Evolutionary conservation across 495 filamentous ascomycete species (phyloP).

Genomic region (Penicillium robsamsonii): DNA sequence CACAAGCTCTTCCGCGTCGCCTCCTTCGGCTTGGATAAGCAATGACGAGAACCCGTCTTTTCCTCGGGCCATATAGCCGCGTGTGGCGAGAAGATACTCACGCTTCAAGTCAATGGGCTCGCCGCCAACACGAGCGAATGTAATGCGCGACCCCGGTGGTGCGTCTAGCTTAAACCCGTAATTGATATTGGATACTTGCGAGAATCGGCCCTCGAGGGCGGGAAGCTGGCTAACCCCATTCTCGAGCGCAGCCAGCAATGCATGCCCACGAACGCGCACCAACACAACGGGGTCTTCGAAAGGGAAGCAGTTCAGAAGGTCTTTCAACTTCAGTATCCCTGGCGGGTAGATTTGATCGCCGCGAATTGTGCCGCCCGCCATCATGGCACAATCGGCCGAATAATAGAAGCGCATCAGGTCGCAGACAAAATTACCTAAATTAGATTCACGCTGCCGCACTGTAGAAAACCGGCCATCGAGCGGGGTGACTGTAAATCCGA

Average conservation of each 20-base stretch:
- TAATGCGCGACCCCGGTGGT: slow-evolving; percentile 59
- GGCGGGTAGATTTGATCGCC: slow-evolving; percentile 87
- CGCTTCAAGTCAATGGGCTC: slow-evolving; percentile 57
- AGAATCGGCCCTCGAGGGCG: slow-evolving; percentile 70
- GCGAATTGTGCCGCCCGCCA: slow-evolving; percentile 85
- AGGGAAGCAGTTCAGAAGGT: slow-evolving; percentile 79
- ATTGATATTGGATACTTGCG: slow-evolving; percentile 78
- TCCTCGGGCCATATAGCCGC: slow-evolving; percentile 82
- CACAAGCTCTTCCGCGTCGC: slow-evolving; percentile 71
- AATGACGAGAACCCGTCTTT: slow-evolving; percentile 82
- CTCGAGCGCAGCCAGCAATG: slow-evolving; percentile 72
- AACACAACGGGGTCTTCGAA: slow-evolving; percentile 90
- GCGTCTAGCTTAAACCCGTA: slow-evolving; percentile 64
- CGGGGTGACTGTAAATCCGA: slow-evolving; percentile 76
- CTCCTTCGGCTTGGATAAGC: slow-evolving; percentile 65
- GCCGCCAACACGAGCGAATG: slow-evolving; percentile 57
- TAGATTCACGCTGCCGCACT: slow-evolving; percentile 71
- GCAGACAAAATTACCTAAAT: slow-evolving; percentile 85
- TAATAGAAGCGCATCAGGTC: slow-evolving; percentile 88
- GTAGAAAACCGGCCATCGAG: slow-evolving; percentile 85
- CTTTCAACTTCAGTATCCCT: slow-evolving; percentile 70
- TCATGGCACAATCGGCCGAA: slow-evolving; percentile 72
- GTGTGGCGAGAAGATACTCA: slow-evolving; percentile 67
- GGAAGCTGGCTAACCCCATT: slow-evolving; percentile 78
- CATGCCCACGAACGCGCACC: slow-evolving; percentile 62